These are phyloP conservation scores for Podila minutissima DNA, from an alignment of 192 early-diverging fungal species.

Conservation along the genomic window DNA sequence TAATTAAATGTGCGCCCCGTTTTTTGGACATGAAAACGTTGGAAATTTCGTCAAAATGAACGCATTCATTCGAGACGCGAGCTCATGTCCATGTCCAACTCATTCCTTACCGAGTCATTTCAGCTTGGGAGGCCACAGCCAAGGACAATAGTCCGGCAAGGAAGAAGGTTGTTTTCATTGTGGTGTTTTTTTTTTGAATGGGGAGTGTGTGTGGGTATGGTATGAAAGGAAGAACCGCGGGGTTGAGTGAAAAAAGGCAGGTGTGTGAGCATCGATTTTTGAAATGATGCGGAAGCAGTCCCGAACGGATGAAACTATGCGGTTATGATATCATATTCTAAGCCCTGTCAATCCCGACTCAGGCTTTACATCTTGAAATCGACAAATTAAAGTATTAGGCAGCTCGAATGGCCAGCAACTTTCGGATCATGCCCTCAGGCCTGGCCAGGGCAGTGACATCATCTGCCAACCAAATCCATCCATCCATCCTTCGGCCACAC, in stretches of 20 bases:
- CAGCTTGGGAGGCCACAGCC: constrained; percentile 37
- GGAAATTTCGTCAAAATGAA: no score
- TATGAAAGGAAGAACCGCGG: no score
- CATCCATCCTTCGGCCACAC: neutral
- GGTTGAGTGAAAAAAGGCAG: neutral
- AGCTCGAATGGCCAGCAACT: constrained; percentile 3
- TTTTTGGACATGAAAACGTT: no score
- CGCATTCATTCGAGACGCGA: neutral
- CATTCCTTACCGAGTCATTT: constrained; percentile 27
- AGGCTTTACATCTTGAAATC: neutral
- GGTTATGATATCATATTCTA: no score
- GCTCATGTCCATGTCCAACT: neutral
- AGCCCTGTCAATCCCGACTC: no score
- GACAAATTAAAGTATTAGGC: neutral
- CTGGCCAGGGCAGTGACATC: neutral
- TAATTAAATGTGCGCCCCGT: neutral
- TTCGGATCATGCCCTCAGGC: neutral
- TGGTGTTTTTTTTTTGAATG: neutral
- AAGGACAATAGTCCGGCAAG: constrained; percentile 46
- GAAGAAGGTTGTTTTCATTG: constrained; percentile 36
- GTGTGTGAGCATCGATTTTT: neutral
- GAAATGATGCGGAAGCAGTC: no score
- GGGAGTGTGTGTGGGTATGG: neutral
- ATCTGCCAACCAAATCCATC: neutral
- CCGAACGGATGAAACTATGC: no score